Evolutionary conservation across 495 filamentous ascomycete genomes (phyloP), one percentile per base, ranked within the genome.

Genomic region (Emericellopsis terricola): DNA sequence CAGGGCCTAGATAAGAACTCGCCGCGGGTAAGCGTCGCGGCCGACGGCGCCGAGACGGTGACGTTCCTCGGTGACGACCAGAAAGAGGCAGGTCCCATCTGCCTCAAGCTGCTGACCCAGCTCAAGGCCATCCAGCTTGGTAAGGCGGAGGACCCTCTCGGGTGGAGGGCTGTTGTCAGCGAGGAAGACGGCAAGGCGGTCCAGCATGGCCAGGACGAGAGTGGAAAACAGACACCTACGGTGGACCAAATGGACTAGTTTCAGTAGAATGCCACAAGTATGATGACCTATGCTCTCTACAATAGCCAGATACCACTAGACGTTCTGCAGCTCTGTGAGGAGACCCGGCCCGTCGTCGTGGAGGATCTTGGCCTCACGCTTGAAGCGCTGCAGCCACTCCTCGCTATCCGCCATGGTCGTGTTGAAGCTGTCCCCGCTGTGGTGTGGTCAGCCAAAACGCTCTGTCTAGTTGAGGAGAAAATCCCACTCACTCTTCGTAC

Each of bases 91-190:
- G 86, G 85, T 1, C 69, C 73, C 37, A 61, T 76, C 6, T 82
- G 71, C 39, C 38, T 70, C 6, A 71, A 72, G 50, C 61, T 97
- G 6, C 50, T 93, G 26, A 54, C 64, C n/a, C 74, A 72, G 26
- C 61, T 94, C 16, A 78, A 89, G 52, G 84, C 73, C 0, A 86
- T 94, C 34, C 87, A 97, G 55, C 59, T 59, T 4, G 87, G 89
- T 10, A 77, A 74, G 53, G 53, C 78, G 16, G 56, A 76, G 46
- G 87, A 94, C 49, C 53, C 50, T 20, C 78, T 82, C 40, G 75
- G 74, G 2, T 96, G 87, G 89, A 53, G 67, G 29, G 57, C 63
- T 24, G 46, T 54, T 35, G 73, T 83, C 2, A 46, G 51, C 17
- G 56, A 68, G 37, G 54, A 53, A 33, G 62, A 69, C 32, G 52